phyloP scores from a whole-genome alignment of 257 asterid genomes.

The Solanum rostratum region DNA sequence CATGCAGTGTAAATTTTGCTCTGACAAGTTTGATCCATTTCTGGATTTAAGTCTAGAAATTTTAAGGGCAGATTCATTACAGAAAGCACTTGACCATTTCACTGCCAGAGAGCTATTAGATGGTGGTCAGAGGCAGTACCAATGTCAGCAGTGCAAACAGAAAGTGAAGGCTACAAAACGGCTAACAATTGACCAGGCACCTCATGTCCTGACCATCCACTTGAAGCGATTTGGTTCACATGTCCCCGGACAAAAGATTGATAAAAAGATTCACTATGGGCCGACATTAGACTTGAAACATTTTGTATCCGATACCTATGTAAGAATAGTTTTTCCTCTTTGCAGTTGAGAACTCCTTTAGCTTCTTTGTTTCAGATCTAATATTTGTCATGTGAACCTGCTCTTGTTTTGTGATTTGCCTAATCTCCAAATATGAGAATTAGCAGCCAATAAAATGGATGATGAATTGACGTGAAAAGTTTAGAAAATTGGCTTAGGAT shows the following conservation, averaged over 20 bases:
- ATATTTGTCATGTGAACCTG: background rate
- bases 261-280: slow-evolving; percentile 46
- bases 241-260: slow-evolving; percentile 57
- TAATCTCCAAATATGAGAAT: background rate
- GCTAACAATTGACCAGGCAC: slow-evolving; percentile 72
- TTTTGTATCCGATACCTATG: slow-evolving; percentile 72
- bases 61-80: slow-evolving; percentile 58
- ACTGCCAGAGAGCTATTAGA: slow-evolving; percentile 81
- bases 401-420: background rate
- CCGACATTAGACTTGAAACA: slow-evolving; percentile 78
- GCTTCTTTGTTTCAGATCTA: background rate
- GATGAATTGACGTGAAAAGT: background rate
- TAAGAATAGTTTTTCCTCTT: slow-evolving; percentile 29
- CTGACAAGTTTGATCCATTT: slow-evolving; percentile 87
- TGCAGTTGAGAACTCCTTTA: background rate
- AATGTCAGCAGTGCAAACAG: slow-evolving; percentile 91
- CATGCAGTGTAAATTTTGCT: slow-evolving; percentile 83
- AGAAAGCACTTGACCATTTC: slow-evolving; percentile 77
- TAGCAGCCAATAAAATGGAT: background rate
- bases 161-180: slow-evolving; percentile 92
- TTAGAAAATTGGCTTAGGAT: background rate
- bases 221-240: slow-evolving; percentile 79
- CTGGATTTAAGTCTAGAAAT: slow-evolving; percentile 90
- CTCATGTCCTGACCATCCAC: slow-evolving; percentile 83
- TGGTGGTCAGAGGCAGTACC: slow-evolving; percentile 85